phyloP scores from a whole-genome alignment of 768 basidiomycete genomes.

The Tricholoma terreum region DNA sequence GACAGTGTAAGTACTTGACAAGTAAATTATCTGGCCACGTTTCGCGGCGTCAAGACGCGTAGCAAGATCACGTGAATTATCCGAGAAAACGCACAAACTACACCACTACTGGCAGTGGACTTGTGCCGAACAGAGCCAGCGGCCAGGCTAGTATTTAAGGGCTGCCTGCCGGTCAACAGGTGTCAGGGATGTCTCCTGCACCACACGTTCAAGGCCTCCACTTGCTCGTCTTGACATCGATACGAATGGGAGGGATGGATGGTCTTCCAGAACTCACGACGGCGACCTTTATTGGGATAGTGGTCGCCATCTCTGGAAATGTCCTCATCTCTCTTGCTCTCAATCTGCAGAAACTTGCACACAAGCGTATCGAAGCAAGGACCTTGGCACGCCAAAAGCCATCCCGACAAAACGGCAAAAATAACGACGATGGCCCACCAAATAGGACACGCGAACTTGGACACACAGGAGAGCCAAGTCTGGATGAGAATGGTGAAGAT shows the following conservation, averaged over 20 bases:
- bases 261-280: constrained; percentile 54
- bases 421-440: neutral
- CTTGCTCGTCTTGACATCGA: neutral
- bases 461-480: constrained; percentile 12
- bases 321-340: constrained; percentile 87
- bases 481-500: constrained; percentile 29
- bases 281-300: constrained; percentile 70
- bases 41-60: constrained; percentile 5
- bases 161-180: neutral
- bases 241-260: constrained; percentile 30
- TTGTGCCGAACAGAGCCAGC: neutral
- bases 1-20: too few species aligned
- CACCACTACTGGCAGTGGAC: too few species aligned
- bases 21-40: too few species aligned
- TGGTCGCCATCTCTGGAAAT: constrained; percentile 80
- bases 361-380: constrained; percentile 58
- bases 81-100: neutral
- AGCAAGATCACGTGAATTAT: constrained; percentile 15
- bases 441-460: constrained; percentile 1
- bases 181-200: neutral
- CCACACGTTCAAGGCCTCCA: constrained; percentile 3
- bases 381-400: constrained; percentile 15
- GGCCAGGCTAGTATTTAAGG: neutral
- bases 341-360: constrained; percentile 91
- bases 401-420: neutral